These are phyloP conservation scores for Mycena sanguinolenta DNA, from an alignment of 768 basidiomycete species.

Conservation along the genomic window DNA sequence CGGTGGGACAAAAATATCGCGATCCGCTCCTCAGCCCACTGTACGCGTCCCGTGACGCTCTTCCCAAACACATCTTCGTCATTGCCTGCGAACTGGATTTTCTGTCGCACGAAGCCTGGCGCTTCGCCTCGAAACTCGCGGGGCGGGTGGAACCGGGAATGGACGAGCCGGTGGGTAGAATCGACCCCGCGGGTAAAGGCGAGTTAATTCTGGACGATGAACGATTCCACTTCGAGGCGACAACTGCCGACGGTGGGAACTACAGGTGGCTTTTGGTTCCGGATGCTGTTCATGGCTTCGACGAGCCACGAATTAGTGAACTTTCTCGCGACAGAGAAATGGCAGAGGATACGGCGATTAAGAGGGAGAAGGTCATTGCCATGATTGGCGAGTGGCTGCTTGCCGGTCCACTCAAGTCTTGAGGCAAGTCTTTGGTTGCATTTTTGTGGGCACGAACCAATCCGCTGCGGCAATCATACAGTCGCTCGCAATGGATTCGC, in stretches of 20 bases:
- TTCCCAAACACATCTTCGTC: not conserved
- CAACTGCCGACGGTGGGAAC: not conserved
- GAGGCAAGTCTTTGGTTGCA: too few relatives aligned
- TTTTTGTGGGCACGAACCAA: too few relatives aligned
- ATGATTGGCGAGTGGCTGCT: not conserved
- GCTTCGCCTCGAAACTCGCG: not conserved
- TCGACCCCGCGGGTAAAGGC: not conserved
- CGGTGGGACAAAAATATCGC: too few relatives aligned
- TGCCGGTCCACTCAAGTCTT: not conserved
- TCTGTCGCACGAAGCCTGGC: not conserved
- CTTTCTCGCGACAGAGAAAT: not conserved
- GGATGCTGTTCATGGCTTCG: conserved; percentile 5
- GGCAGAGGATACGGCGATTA: not conserved
- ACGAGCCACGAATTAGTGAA: not conserved
- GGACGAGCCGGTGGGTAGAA: not conserved
- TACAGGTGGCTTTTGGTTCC: not conserved
- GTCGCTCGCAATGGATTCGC: too few relatives aligned
- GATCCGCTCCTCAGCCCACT: too few relatives aligned
- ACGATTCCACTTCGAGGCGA: not conserved
- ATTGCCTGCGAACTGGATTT: not conserved
- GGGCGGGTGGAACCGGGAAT: not conserved
- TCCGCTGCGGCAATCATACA: too few relatives aligned
- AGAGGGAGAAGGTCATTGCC: not conserved
- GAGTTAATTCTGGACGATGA: conserved; percentile 1
- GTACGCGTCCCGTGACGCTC: not conserved